phyloP scores from a whole-genome alignment of 139 green algal genomes.

The Picochlorum sp. region DNA sequence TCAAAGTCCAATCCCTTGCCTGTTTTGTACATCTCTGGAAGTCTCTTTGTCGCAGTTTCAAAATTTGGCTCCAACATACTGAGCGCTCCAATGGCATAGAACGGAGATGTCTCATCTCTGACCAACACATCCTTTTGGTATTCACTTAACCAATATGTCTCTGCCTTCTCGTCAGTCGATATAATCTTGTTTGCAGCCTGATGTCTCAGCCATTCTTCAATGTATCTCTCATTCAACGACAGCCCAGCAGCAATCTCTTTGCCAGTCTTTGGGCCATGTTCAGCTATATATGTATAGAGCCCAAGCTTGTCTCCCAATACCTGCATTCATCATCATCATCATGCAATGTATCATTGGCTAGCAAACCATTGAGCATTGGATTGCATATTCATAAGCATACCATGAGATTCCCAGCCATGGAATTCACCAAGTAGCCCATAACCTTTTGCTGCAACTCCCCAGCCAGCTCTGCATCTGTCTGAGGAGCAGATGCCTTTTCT shows the following conservation, averaged over 20 bases:
- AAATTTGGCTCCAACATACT: background rate
- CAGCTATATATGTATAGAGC: slow-evolving; percentile 15
- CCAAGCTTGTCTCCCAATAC: slow-evolving; percentile 17
- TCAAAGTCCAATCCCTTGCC: slow-evolving; percentile 19
- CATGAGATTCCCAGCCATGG: slow-evolving; percentile 1
- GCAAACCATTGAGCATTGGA: background rate
- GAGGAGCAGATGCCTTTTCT: too few species aligned
- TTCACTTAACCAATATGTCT: slow-evolving; percentile 19
- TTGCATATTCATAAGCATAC: background rate
- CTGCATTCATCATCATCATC: background rate
- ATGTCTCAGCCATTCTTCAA: slow-evolving; percentile 23
- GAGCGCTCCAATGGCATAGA: slow-evolving; percentile 10
- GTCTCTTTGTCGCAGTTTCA: slow-evolving; percentile 1
- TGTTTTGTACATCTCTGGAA: slow-evolving; percentile 12
- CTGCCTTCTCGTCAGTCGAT: slow-evolving; percentile 8
- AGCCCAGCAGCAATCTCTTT: slow-evolving; percentile 2
- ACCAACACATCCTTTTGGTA: slow-evolving; percentile 19
- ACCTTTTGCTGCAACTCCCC: background rate
- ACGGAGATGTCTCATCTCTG: slow-evolving; percentile 20
- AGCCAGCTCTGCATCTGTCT: background rate
- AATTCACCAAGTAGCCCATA: slow-evolving; percentile 3
- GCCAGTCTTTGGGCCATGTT: slow-evolving; percentile 2
- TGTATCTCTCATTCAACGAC: slow-evolving; percentile 13
- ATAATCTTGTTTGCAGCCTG: slow-evolving; percentile 18
- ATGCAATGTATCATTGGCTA: too few species aligned